phyloP scores from a whole-genome alignment of 345 rosid genomes.

The Hirschfeldia incana region DNA sequence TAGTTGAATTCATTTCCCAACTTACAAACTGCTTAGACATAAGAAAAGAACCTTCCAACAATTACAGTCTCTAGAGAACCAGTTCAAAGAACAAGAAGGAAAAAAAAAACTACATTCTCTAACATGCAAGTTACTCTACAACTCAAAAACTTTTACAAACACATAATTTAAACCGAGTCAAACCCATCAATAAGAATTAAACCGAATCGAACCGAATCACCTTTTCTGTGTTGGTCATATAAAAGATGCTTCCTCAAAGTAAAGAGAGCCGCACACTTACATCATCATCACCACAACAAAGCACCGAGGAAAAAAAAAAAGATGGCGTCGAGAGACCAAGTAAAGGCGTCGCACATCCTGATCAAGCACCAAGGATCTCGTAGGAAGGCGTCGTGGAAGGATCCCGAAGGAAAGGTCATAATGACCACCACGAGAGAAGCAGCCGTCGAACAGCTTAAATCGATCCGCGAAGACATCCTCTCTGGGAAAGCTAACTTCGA shows the following conservation, averaged over 20 bases:
- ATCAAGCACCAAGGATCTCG: slow-evolving; percentile 95
- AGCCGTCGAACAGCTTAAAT: slow-evolving; percentile 73
- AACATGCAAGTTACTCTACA: too few relatives aligned
- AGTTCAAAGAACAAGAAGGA: too few relatives aligned
- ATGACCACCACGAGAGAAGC: slow-evolving; percentile 61
- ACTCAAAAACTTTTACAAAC: too few relatives aligned
- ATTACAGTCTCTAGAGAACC: too few relatives aligned
- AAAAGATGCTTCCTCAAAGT: not conserved
- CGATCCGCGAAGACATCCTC: slow-evolving; percentile 71
- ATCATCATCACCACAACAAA: too few relatives aligned
- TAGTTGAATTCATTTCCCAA: too few relatives aligned
- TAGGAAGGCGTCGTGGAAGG: slow-evolving; percentile 94
- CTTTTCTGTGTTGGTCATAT: not conserved
- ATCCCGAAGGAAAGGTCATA: slow-evolving; percentile 86
- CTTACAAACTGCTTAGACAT: too few relatives aligned
- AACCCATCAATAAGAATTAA: not conserved
- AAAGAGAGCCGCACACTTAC: slow-evolving; percentile 32
- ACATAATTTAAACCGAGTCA: not conserved
- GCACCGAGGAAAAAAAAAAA: not conserved
- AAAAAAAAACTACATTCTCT: too few relatives aligned
- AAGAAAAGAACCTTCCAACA: too few relatives aligned
- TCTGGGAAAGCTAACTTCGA: slow-evolving; percentile 78
- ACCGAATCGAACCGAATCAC: not conserved
- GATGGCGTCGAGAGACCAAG: slow-evolving; percentile 50
- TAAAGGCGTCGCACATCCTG: slow-evolving; percentile 86